Evolutionary conservation across 2,329 filamentous ascomycete genomes (phyloP).

Genomic region (Aspergillus chevalieri): DNA sequence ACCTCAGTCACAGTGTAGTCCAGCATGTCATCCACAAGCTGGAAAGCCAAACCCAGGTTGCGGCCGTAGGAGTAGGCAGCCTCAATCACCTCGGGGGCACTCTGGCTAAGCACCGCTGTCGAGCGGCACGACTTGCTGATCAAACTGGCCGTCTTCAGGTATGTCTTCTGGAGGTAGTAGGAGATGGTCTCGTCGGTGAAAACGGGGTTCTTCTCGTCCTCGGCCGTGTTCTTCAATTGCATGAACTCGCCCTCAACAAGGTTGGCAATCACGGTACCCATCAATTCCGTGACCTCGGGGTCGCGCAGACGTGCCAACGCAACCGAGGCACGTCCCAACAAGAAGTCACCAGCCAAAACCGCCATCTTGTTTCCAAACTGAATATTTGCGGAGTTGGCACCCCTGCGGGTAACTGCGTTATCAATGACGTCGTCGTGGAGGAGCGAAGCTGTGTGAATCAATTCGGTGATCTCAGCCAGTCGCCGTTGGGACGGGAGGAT

Average conservation of each 20-base stretch:
- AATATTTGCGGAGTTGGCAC: conserved; percentile 80
- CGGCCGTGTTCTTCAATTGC: conserved; percentile 94
- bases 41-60: conserved; percentile 90
- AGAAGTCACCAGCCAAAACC: conserved; percentile 91
- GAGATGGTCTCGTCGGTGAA: conserved; percentile 85
- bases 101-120: conserved; percentile 75
- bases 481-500: conserved; percentile 91
- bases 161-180: conserved; percentile 97
- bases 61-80: conserved; percentile 88
- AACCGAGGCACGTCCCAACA: conserved; percentile 87
- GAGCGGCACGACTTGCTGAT: conserved; percentile 96
- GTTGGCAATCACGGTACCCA: conserved; percentile 95
- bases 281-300: conserved; percentile 86
- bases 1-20: conserved; percentile 84
- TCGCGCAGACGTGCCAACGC: conserved; percentile 84
- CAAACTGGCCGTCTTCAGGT: conserved; percentile 89
- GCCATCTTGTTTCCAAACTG: conserved; percentile 99
- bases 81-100: conserved; percentile 72
- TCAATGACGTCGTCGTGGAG: conserved; percentile 99
- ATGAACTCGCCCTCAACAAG: conserved; percentile 98
- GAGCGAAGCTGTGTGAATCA: conserved; percentile 94
- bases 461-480: conserved; percentile 90
- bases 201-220: conserved; percentile 73
- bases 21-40: conserved; percentile 95
- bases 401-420: conserved; percentile 76